Base-by-base conservation (phyloP, 768 basidiomycete species). In the Leccinum ochraceum region DNA sequence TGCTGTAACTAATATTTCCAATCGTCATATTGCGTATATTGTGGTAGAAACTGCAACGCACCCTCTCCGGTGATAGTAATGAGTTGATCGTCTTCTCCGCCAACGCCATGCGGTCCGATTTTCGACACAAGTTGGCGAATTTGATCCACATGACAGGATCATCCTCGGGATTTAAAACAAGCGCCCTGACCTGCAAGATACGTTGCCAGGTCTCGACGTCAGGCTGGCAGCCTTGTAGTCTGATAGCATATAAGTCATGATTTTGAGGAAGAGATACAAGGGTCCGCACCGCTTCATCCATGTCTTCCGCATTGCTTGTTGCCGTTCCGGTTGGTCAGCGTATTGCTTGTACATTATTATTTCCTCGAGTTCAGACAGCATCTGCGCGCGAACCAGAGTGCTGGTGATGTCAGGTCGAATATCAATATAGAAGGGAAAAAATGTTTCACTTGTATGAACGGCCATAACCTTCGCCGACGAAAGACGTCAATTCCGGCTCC, bases 161-260 rank as follows among this genome's bases (percentile, higher is more conserved):
- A 63, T 97, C 94, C 64, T 92, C 92, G 0, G 97, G 96, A 49
- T 86, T 91, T 28, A 98, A 80, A 22, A 99, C 95, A 56, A 98
- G 81, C 0, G 95, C 94, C 56, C 97, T 86, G 53, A 99, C 94
- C 79, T 98, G 96, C 9, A 99, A 79, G 57, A 98, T 92, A 20
- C 96, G 87, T 73, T 98, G 97, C 97, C 97, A 99, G 5, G 97
- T 94, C 75, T 99, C 97, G 36, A 98, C 96, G 68, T 98, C 97
- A 24, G 94, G 93, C 70, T 98, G 95, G 75, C 95, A 98, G 2
- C 95, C 97, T 78, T 93, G 89, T 44, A 99, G 76, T 60, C 95
- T 95, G 62, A 28, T 61, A 16, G 30, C 5, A 58, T 53, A 28
- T 57, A 48, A 59, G 53, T 58, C 20, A 54, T 16, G 26, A 6